Conservation (phyloP, 73 alveolate species). For the Durusdinium trenchii region DNA sequence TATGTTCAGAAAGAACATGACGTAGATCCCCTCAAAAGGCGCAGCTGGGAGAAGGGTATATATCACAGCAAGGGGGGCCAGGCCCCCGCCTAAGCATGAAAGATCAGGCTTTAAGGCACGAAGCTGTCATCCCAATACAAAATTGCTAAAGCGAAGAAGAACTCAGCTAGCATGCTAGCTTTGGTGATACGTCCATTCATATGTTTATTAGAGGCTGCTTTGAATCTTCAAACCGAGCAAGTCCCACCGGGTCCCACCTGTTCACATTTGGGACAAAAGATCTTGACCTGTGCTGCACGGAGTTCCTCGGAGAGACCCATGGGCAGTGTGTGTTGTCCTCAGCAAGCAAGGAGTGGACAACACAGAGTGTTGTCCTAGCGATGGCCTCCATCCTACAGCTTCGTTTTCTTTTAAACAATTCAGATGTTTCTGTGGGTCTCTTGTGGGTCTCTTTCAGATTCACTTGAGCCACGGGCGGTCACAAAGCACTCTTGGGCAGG, state of each 20-base stretch:
- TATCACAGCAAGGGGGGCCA: too few relatives aligned
- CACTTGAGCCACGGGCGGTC: conserved; percentile 79
- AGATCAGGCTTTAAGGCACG: too few relatives aligned
- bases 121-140: too few relatives aligned
- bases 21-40: too few relatives aligned
- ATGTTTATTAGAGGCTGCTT: background rate
- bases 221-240: background rate
- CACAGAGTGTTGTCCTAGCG: background rate
- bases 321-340: conserved; percentile 96
- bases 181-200: background rate
- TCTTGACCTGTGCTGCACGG: conserved; percentile 97
- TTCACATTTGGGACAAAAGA: conserved; percentile 97
- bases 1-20: too few relatives aligned
- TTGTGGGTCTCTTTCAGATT: background rate
- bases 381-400: background rate
- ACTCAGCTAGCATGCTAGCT: too few relatives aligned
- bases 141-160: too few relatives aligned
- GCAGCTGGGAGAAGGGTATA: too few relatives aligned
- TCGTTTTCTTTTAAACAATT: background rate
- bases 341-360: background rate
- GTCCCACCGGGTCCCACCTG: conserved; percentile 15
- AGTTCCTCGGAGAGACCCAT: conserved; percentile 97
- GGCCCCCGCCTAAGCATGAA: too few relatives aligned
- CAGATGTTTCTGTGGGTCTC: background rate
- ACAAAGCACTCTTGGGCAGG: conserved; percentile 97